phyloP scores from a whole-genome alignment of 2,329 filamentous ascomycete genomes.

The Fusarium abutilonis region DNA sequence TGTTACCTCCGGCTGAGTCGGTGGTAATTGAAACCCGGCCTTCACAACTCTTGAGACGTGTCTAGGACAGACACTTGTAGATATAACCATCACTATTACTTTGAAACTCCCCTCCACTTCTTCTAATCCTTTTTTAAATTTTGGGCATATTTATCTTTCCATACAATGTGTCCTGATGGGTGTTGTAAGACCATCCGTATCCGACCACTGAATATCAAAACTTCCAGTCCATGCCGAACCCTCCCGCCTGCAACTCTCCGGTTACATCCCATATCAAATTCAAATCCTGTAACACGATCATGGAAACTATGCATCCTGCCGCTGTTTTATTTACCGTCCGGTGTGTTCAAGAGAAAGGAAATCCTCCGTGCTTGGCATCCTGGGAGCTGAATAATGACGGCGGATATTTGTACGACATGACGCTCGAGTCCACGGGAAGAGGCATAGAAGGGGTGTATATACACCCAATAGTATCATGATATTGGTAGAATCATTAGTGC shows the following conservation, averaged over 20 bases:
- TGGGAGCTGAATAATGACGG: constrained; percentile 16
- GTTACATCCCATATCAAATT: neutral
- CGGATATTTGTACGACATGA: constrained; percentile 22
- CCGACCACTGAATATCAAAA: neutral
- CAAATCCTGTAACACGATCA: constrained; percentile 1
- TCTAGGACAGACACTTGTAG: neutral
- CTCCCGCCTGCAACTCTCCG: constrained; percentile 23
- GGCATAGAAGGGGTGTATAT: constrained; percentile 15
- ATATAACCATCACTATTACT: too few relatives aligned
- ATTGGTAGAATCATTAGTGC: neutral
- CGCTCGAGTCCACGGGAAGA: constrained; percentile 24
- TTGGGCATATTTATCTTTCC: too few relatives aligned
- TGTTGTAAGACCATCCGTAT: neutral
- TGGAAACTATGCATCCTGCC: constrained; percentile 19
- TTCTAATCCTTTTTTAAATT: too few relatives aligned
- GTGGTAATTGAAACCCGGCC: neutral
- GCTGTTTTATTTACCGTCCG: neutral
- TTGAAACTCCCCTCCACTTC: too few relatives aligned
- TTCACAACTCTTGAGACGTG: neutral
- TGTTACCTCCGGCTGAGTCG: neutral
- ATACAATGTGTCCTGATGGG: neutral
- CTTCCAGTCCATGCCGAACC: constrained; percentile 6
- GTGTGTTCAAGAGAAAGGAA: neutral
- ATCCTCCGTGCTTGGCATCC: constrained; percentile 5
- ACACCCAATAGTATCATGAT: neutral